Conservation (phyloP, 2,329 filamentous ascomycete genomes). For the Dactylellina parvicollis region DNA sequence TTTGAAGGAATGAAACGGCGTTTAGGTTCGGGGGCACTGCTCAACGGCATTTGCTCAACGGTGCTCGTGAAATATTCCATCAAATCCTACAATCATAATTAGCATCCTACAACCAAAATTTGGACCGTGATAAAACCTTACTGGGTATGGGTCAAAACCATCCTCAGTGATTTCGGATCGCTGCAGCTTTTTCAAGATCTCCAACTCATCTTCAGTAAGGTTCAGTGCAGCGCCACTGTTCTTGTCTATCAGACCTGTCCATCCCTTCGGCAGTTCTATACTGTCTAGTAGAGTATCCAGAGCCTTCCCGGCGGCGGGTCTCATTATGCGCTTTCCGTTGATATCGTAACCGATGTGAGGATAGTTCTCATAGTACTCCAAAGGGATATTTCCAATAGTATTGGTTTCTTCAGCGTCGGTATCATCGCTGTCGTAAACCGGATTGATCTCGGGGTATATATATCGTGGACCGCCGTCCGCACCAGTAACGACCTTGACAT, state of each 20-base stretch:
- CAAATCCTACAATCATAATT: slow-evolving; percentile 69
- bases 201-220: slow-evolving; percentile 85
- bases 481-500: slow-evolving; percentile 73
- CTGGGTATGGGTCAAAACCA: slow-evolving; percentile 90
- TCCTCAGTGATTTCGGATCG: slow-evolving; percentile 83
- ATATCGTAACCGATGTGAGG: slow-evolving; percentile 99
- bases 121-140: slow-evolving; percentile 61
- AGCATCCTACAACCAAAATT: background rate
- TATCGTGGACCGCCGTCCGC: slow-evolving; percentile 92
- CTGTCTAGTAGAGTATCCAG: slow-evolving; percentile 92
- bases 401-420: slow-evolving; percentile 83
- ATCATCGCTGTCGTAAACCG: slow-evolving; percentile 95
- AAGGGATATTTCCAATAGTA: slow-evolving; percentile 92
- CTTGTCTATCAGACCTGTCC: slow-evolving; percentile 94
- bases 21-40: slow-evolving; percentile 94
- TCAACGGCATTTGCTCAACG: slow-evolving; percentile 92
- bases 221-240: slow-evolving; percentile 92
- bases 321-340: slow-evolving; percentile 97
- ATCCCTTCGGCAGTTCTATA: slow-evolving; percentile 95
- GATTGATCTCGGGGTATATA: slow-evolving; percentile 91
- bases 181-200: slow-evolving; percentile 86
- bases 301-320: slow-evolving; percentile 91
- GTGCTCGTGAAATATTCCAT: slow-evolving; percentile 94
- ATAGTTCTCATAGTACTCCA: slow-evolving; percentile 96
- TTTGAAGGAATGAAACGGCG: slow-evolving; percentile 94